These are phyloP conservation scores for Beauveria asiatica DNA, from an alignment of 2,329 filamentous ascomycete genomes.

Conservation along the genomic window DNA sequence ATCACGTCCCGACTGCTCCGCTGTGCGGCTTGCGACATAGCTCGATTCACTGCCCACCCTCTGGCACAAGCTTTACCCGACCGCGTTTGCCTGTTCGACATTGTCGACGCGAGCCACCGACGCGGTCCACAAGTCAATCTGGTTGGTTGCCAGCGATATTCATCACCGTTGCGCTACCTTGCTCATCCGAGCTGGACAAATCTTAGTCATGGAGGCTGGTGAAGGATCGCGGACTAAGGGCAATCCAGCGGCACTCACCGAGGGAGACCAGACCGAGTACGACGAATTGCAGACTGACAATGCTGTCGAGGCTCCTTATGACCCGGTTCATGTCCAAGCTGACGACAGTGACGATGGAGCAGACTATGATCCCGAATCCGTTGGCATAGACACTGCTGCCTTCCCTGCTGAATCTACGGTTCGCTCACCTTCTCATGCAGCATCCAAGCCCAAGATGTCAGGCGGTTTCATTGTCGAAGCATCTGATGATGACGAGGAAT, in stretches of 20 bases:
- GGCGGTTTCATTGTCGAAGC: conserved; percentile 53
- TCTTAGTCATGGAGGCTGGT: conserved; percentile 28
- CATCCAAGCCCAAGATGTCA: conserved; percentile 48
- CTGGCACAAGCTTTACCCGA: too few species aligned
- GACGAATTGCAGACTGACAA: conserved; percentile 47
- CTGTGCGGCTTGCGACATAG: too few species aligned
- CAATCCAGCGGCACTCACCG: conserved; percentile 41
- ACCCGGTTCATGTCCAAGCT: conserved; percentile 39
- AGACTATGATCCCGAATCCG: conserved; percentile 51
- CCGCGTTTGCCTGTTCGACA: neutral
- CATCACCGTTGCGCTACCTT: neutral
- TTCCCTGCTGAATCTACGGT: conserved; percentile 15
- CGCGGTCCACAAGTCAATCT: neutral
- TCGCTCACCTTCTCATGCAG: neutral
- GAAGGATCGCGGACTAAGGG: conserved; percentile 43
- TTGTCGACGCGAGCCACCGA: neutral
- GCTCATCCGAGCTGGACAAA: neutral
- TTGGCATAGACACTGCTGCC: conserved; percentile 29
- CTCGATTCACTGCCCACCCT: too few species aligned
- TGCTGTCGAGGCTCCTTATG: conserved; percentile 37
- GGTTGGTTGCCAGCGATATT: too few species aligned
- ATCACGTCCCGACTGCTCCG: too few species aligned
- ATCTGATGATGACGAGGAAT: conserved; percentile 37
- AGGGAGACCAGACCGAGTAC: conserved; percentile 48
- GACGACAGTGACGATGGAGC: conserved; percentile 43